These are phyloP conservation scores for Simmondsia chinensis DNA, from an alignment of 148 eudicot genomes.

Conservation along the genomic window DNA sequence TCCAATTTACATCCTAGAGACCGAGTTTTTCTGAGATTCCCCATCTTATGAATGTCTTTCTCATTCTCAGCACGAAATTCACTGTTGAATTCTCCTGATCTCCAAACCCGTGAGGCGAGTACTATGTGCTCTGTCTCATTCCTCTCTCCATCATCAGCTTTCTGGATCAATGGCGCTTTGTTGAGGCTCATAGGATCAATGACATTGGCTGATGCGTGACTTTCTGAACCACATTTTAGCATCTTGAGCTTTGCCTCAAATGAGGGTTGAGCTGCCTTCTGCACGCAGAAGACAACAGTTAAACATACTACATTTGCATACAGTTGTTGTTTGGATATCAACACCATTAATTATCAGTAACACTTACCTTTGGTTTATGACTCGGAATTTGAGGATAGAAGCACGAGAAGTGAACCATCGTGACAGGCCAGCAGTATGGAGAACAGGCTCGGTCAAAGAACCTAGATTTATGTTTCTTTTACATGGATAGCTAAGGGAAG, in stretches of 20 bases:
- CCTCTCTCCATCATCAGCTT: too few relatives aligned
- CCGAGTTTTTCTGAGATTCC: conserved; percentile 41
- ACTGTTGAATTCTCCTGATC: conserved; percentile 47
- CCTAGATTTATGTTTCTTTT: too few relatives aligned
- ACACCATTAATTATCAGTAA: conserved; percentile 1
- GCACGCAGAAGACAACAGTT: conserved; percentile 8
- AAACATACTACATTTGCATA: not conserved
- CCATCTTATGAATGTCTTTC: conserved; percentile 13
- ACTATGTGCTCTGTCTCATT: too few relatives aligned
- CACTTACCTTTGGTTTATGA: conserved; percentile 66
- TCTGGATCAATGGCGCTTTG: conserved; percentile 10
- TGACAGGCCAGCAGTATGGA: conserved; percentile 8
- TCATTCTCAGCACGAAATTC: conserved; percentile 23
- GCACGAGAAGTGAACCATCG: conserved; percentile 81
- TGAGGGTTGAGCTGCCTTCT: conserved; percentile 59
- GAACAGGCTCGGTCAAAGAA: too few relatives aligned
- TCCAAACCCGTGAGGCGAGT: conserved; percentile 28
- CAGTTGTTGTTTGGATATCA: not conserved
- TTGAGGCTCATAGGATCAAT: conserved; percentile 6
- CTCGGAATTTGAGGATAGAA: conserved; percentile 40
- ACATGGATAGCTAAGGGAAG: too few relatives aligned
- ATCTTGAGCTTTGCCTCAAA: conserved; percentile 58
- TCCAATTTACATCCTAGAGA: conserved; percentile 70
- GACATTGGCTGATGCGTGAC: conserved; percentile 15
- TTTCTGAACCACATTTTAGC: conserved; percentile 35